Base-by-base conservation (phyloP, 2,329 filamentous ascomycete species). In the Monosporascus sp. region DNA sequence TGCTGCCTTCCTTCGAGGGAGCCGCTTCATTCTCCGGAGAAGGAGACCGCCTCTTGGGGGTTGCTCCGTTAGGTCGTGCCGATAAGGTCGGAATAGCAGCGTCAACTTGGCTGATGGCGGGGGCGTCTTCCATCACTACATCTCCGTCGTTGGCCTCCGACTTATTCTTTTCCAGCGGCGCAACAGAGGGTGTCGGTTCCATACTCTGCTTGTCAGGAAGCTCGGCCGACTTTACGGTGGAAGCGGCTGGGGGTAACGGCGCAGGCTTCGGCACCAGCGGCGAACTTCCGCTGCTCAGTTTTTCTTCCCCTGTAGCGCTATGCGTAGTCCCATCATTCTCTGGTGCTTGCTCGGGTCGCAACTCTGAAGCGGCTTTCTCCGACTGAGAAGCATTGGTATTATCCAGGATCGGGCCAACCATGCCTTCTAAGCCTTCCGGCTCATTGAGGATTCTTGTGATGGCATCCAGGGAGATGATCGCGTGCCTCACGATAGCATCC, bases 371-470 rank as follows among this genome's bases (percentile, higher is more conserved):
- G 2, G 57, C 59, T 6, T 50, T 48, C 35, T 47, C 52, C 41
- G 61, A 56, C 15, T 60, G 60, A 36, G 52, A 61, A 60, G 47
- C 62, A 54, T 60, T 54, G 15, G 68, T 55, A n/a, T 56, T 57
- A 4, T 72, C 67, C 0, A 75, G 74, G 5, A 77, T 55, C 3
- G 66, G 64, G 2, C 74, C 74, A 7, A 80, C 60, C 65, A 79
- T 71, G 18, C 73, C 69, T 15, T 66, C 55, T 35, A 82, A 56
- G 4, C 68, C 71, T 49, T 79, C 75, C 2, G 68, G 60, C 49
- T 80, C 74, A 3, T 70, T 72, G 8, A 79, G 62, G 49, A 83
- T 70, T 50, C 72, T 72, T 5, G 74, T 70, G 65, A 79, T 70
- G 5, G 77, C 74, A 39, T 78, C 74, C 47, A 82, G 72, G 0